Conservation (phyloP, 805 yeast species). For the Ogataea nonfermentans region DNA sequence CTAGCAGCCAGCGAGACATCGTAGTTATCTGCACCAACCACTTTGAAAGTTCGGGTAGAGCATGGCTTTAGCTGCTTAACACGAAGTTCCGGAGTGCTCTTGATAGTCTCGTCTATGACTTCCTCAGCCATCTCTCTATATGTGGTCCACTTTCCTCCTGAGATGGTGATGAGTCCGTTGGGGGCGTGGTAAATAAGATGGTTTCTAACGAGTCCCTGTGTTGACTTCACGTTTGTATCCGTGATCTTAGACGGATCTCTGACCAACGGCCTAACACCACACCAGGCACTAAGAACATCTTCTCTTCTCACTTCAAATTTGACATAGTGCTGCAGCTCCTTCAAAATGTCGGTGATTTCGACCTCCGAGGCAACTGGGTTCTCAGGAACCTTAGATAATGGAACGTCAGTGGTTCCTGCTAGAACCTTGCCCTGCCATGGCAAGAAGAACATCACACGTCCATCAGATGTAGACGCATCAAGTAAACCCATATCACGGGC, state of each 20-base stretch:
- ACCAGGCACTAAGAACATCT: constrained; percentile 94
- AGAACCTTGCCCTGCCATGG: constrained; percentile 98
- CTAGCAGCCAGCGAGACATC: constrained; percentile 71
- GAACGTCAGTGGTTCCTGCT: constrained; percentile 96
- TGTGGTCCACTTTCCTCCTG: constrained; percentile 99
- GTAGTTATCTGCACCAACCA: constrained; percentile 83
- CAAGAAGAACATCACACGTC: constrained; percentile 93
- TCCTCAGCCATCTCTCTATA: constrained; percentile 98
- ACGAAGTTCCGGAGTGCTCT: constrained; percentile 39
- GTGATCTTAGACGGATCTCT: constrained; percentile 63
- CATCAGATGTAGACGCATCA: constrained; percentile 91
- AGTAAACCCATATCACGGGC: constrained; percentile 84
- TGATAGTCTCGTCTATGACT: constrained; percentile 72
- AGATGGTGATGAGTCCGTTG: constrained; percentile 79
- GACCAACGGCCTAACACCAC: constrained; percentile 93
- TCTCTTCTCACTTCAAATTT: constrained; percentile 85
- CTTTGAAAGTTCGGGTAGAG: constrained; percentile 50
- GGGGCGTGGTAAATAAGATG: constrained; percentile 71
- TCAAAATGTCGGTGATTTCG: constrained; percentile 82
- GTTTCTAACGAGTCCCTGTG: constrained; percentile 89
- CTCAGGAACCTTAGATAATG: constrained; percentile 65
- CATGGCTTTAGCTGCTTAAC: constrained; percentile 40
- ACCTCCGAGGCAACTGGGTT: constrained; percentile 84
- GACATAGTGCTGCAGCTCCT: constrained; percentile 85
- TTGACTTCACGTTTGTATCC: constrained; percentile 38